Base-by-base conservation (phyloP, 768 basidiomycete genomes). In the Arthromyces matolae region DNA sequence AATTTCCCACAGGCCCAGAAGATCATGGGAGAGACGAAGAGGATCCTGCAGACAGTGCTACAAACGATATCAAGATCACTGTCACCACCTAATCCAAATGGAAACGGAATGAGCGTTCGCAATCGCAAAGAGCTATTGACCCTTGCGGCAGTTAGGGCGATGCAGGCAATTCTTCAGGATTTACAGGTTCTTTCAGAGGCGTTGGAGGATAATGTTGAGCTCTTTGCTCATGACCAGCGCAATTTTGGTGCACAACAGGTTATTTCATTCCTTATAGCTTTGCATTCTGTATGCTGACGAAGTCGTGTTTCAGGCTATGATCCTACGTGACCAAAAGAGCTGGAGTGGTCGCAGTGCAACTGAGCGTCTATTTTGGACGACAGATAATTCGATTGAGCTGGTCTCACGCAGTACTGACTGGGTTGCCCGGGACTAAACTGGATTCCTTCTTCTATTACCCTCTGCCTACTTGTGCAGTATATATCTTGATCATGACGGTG, bases 191-290 rank as follows among this genome's bases (percentile, higher is more conserved):
- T 97, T 47, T 77, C 83, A 1, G 94, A 96, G 62, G 93, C 92
- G 12, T 68, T 96, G 51, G 90, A 93, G 42, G 89, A 96, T 60
- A 90, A 93, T 58, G 83, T 89, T 8, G 92, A 93, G 49, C 60
- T 89, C 66, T 99, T 99, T 70, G 93, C 89, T 25, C 84, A 89
- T 61, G 92, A 94, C 65, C 89, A 93, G 61, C 78, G 94, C 47
- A 96, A 96, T 67, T 93, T 93, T 66, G 93, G 92, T 45, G 94
- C 96, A 47, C 96, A 99, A 64, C 96, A 96, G 83, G 92, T 92
- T 53, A 47, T 73, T 67, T 45, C 6, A 38, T 25, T 34, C 12
- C 23, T 19, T 18, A 33, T 51, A 48, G 13, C 18, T 40, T 41
- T 24, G 23, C 27, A 12, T 3, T 36, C 1, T 23, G 16, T 46